Evolutionary conservation across 768 basidiomycete genomes (phyloP), one percentile per base, ranked within the genome.

Genomic region (Podaxis rugospora): DNA sequence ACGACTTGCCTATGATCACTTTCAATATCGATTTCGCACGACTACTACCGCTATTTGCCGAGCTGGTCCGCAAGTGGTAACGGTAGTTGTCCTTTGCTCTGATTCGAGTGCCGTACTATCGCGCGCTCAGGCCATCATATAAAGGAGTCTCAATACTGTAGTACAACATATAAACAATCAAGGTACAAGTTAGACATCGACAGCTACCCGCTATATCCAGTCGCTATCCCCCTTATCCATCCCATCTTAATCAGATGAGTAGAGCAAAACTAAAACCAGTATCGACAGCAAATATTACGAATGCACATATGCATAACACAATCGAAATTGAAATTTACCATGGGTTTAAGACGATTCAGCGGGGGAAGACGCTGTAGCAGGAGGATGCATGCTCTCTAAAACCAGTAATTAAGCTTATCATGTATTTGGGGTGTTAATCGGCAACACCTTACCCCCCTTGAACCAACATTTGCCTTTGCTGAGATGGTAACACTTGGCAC

Each of bases 381-480:
- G 36, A 14, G 52, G 53, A 35, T 61, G 59, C 59, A 61, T 61
- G 50, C 52, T 61, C 52, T 61, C 59, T 61, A 36, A 7, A 37
- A 47, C 54, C 2, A 35, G 51, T n/a, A 13, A 40, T 51, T 61
- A 21, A 59, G 59, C 32, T 21, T 49, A 13, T 18, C 59, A 25
- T 18, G 16, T 18, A 27, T 23, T 23, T 18, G 21, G 9, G n/a
- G 21, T 21, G 5, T 23, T 16, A 51, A 62, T 27, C 7, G 32
- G 11, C 44, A 47, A 27, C 7, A 35, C 65, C 79, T 51, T 63
- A 81, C 83, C 81, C 67, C 87, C 90, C 81, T 92, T 92, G 74
- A 93, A 93, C 89, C 91, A 92, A 69, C 91, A 93, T 74, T 88
- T 92, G 46, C 90, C 90, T 69, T 88, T 90, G 73, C 82, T 84